phyloP scores from a whole-genome alignment of 2,329 filamentous ascomycete species.

The Fusarium cicatricum region DNA sequence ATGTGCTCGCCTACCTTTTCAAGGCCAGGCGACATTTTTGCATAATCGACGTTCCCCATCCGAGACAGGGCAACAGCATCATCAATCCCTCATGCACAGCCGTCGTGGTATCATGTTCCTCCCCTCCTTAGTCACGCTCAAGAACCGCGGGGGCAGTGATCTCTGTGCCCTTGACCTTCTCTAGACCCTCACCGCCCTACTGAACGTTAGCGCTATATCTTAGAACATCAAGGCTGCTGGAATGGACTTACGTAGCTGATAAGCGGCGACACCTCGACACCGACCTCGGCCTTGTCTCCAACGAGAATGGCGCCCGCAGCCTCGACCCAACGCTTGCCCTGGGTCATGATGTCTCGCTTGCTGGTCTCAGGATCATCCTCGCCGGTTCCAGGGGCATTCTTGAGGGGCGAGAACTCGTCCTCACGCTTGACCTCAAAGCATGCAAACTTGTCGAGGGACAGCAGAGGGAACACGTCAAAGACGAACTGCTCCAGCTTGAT shows the following conservation, averaged over 20 bases:
- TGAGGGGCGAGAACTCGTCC: slow-evolving; percentile 97
- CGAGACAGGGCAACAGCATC: slow-evolving; percentile 21
- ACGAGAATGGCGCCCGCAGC: slow-evolving; percentile 79
- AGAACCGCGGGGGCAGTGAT: slow-evolving; percentile 63
- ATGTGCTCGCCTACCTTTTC: neutral
- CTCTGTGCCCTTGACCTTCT: slow-evolving; percentile 61
- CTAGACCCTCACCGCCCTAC: slow-evolving; percentile 70
- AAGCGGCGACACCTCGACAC: slow-evolving; percentile 90
- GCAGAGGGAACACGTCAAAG: slow-evolving; percentile 95
- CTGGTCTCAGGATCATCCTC: slow-evolving; percentile 96
- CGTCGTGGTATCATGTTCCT: slow-evolving; percentile 28
- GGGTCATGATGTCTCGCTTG: slow-evolving; percentile 86
- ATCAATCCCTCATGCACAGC: slow-evolving; percentile 21
- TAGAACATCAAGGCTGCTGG: neutral
- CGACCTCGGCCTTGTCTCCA: slow-evolving; percentile 68
- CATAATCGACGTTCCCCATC: slow-evolving; percentile 15
- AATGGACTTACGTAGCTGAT: slow-evolving; percentile 87
- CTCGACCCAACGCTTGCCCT: slow-evolving; percentile 87
- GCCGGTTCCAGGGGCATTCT: slow-evolving; percentile 85
- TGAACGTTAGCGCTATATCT: slow-evolving; percentile 13
- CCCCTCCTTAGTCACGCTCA: slow-evolving; percentile 51
- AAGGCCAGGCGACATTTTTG: neutral
- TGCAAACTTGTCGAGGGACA: slow-evolving; percentile 87
- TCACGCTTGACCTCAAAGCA: slow-evolving; percentile 96
- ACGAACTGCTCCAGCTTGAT: slow-evolving; percentile 99